Base-by-base conservation (phyloP, 257 asterid genomes). In the Fraxinus anomala region DNA sequence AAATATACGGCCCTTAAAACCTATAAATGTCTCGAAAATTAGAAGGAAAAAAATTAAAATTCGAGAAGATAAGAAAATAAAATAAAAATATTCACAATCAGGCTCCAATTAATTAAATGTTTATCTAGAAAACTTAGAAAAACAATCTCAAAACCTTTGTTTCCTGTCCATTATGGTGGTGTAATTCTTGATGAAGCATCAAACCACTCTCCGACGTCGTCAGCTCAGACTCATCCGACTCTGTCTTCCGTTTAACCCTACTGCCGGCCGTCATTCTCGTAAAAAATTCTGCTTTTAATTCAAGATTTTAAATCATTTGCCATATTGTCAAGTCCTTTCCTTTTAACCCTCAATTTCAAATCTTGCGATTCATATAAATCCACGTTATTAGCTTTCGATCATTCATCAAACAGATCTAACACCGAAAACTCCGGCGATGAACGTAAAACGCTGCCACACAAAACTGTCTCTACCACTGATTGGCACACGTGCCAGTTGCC, bases 401-500 rank as follows among this genome's bases (percentile, higher is more conserved):
- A 33, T 37, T 71, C 79, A 2, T 79, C 79, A 6, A 49, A 37
- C 30, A 82, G 74, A 36, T 1, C 71, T 51, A 36, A 72, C 36
- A 24, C 51, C 4, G 83, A 73, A 72, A 77, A 74, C 70, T 73
- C 76, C 77, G 78, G 75, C 76, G 61, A 70, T 39, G 83, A 75
- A 68, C 77, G 70, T 26, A 82, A 14, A 3, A 66, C 76, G 17
- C 88, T 88, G 36, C 90, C 88, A 2, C 83, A 79, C 71, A 84
- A 82, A 75, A 87, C 90, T 54, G 88, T 87, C 80, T 84, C 90
- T 54, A 83, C 88, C 17, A 88, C 87, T 23, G 88, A 49, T 78
- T 87, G 90, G 76, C 90, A 87, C 70, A 80, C 63, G 66, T 80
- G 87, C 90, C 90, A 87, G 78, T 84, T 87, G n/a, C 88, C 87